Evolutionary conservation across 2,329 filamentous ascomycete genomes (phyloP), one percentile per base, ranked within the genome.

Genomic region (Fusarium sp.): DNA sequence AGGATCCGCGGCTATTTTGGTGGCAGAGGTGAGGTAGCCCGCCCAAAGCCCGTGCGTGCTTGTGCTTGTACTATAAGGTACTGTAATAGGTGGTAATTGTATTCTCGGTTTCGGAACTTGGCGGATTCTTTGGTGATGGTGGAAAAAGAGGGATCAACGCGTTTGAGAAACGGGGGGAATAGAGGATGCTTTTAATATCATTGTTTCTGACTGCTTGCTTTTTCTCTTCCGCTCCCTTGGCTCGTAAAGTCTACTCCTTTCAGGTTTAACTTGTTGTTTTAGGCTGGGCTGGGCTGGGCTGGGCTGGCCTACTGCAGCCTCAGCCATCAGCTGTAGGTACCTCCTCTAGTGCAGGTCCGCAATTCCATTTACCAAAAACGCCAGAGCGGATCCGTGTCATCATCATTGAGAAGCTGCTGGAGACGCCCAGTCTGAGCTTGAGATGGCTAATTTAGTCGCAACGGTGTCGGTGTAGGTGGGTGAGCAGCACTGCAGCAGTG

Each of bases 1-100:
- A 65, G 68, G 71, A 73, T 73, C 71, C 68, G 71, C 71, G 64
- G 71, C 71, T 73, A 74, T 72, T 73, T 71, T 73, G 64, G 62
- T 65, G 58, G 47, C 16, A 65, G 47, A 65, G 60, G 60, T 65
- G 50, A 54, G 50, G 33, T 54, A 39, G 50, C 50, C 50, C 50
- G 50, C 50, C 50, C 50, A 13, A 38, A 65, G 54, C 56, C 33
- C 33, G 28, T 6, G 28, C 63, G n/a, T n/a, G n/a, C n/a, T n/a
- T 41, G 64, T 67, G 47, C 51, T 48, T 31, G 42, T 41, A 59
- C 41, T 47, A 53, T 44, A 47, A n/a, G 31, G 41, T 26, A 35
- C 44, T 42, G 26, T 38, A 47, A 42, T 33, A 31, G 50, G 50
- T 28, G 28, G 70, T 72, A 65, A 54, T 54, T 36, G 50, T 28